Evolutionary conservation across 2,329 filamentous ascomycete species (phyloP), one percentile per base, ranked within the genome.

Genomic region (Pseudogymnoascus sp.): DNA sequence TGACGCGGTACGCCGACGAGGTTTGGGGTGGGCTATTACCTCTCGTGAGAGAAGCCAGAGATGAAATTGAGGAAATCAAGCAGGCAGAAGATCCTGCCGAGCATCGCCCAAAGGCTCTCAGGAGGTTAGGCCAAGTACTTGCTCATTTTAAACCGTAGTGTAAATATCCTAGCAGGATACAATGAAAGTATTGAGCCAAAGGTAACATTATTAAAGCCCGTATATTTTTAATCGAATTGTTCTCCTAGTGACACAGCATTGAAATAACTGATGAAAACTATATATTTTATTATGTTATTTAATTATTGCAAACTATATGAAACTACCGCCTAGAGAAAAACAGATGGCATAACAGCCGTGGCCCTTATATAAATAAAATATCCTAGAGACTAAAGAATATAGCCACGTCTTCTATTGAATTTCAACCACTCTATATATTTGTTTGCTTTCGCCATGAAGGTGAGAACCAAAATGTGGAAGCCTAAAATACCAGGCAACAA

Each of bases 21-120:
- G 86, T 89, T 22, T 89, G 86, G 87, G 87, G 86, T 18, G 84
- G 83, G 61, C 71, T 89, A 18, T 73, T 78, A 30, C 77, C 80
- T 3, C 73, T 87, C 35, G 79, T 85, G 8, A 74, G 77, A 58
- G 78, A 82, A 63, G 86, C 86, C 3, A 76, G 75, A 61, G 72
- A 73, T 50, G 86, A 89, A 69, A 71, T 88, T 18, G 74, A 80
- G 57, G 70, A 75, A 25, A 70, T 78, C 22, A 69, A 74, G 59
- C 67, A 70, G 28, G 36, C 22, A 28, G 60, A 61, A 30, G 54
- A 57, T 33, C 33, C 37, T 59, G 22, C 28, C 3, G 39, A 60
- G 16, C 28, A 47, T 43, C 57, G 57, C 16, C 57, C 62, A 54
- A 59, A 39, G 36, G 62, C 62, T 14, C 37, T 63, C 9, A 54